These are phyloP conservation scores for Didymella segeticola DNA, from an alignment of 2,329 filamentous ascomycete species.

Conservation along the genomic window DNA sequence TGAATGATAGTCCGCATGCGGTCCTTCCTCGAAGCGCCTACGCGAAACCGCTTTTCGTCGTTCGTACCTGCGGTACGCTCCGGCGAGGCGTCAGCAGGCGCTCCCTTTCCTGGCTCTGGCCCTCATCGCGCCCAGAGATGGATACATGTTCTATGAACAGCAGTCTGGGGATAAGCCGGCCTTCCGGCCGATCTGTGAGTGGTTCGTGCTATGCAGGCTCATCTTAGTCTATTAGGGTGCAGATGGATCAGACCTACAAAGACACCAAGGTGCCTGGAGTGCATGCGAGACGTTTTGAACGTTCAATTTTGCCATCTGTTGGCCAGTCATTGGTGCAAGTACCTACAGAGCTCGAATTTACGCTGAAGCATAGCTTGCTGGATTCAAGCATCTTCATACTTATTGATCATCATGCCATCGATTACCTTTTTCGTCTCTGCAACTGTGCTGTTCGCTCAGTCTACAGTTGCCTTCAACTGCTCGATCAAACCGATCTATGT, in stretches of 20 bases:
- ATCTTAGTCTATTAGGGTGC: constrained; percentile 34
- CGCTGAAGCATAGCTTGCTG: constrained; percentile 32
- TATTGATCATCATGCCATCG: constrained; percentile 36
- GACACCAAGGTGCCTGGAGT: constrained; percentile 35
- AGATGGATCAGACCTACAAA: constrained; percentile 41
- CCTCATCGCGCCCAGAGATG: constrained; percentile 33
- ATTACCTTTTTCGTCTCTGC: constrained; percentile 35
- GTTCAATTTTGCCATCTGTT: constrained; percentile 25
- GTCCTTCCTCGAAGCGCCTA: constrained; percentile 38
- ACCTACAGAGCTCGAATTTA: not conserved
- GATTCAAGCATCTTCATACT: constrained; percentile 34
- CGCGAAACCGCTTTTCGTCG: constrained; percentile 27
- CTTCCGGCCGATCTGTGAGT: constrained; percentile 36
- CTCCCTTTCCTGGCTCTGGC: constrained; percentile 30
- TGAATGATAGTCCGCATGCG: constrained; percentile 29
- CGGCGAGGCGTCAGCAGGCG: constrained; percentile 42
- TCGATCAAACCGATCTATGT: constrained; percentile 51
- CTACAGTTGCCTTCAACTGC: constrained; percentile 49
- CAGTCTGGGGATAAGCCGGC: constrained; percentile 21
- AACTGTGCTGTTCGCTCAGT: constrained; percentile 47
- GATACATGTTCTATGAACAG: constrained; percentile 28
- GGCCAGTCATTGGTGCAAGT: constrained; percentile 10
- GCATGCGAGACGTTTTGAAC: constrained; percentile 31
- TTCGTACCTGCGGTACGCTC: constrained; percentile 20
- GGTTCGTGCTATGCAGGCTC: constrained; percentile 28